phyloP scores from a whole-genome alignment of 768 basidiomycete species.

The Lactarius psammicola region DNA sequence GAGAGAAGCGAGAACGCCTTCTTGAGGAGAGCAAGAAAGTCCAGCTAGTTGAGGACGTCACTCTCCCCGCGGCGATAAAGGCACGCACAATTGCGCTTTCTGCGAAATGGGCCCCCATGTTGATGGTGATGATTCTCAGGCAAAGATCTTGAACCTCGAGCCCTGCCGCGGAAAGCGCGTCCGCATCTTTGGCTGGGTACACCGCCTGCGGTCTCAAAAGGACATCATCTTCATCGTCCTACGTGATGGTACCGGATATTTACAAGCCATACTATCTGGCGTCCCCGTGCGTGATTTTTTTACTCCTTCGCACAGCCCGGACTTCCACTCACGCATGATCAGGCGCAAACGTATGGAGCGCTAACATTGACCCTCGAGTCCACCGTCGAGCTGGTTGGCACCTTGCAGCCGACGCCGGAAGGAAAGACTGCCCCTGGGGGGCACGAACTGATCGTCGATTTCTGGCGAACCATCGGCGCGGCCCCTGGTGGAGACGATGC shows the following conservation, averaged over 20 bases:
- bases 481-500: constrained; percentile 92
- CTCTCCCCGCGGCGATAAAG: constrained; percentile 68
- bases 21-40: constrained; percentile 90
- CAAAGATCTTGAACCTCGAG: constrained; percentile 65
- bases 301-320: not conserved
- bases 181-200: constrained; percentile 93
- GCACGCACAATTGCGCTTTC: constrained; percentile 37
- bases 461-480: constrained; percentile 82
- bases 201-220: constrained; percentile 88
- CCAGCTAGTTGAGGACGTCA: constrained; percentile 69
- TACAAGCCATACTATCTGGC: constrained; percentile 88
- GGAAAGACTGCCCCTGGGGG: constrained; percentile 85
- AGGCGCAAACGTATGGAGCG: constrained; percentile 91
- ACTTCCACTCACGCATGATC: constrained; percentile 2
- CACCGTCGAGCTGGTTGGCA: constrained; percentile 83
- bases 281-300: constrained; percentile 55
- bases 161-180: constrained; percentile 69
- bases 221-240: constrained; percentile 91
- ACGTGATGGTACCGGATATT: constrained; percentile 92
- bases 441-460: constrained; percentile 91
- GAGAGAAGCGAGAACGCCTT: constrained; percentile 65
- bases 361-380: constrained; percentile 89
- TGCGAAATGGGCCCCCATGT: not conserved
- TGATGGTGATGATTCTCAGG: constrained; percentile 41
- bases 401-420: constrained; percentile 81